A percentile compares a stretch with the other conserved stretches of the same genome.
Conservation (phyloP, 2,329 filamentous ascomycete genomes). For the Xylaria sp. region DNA sequence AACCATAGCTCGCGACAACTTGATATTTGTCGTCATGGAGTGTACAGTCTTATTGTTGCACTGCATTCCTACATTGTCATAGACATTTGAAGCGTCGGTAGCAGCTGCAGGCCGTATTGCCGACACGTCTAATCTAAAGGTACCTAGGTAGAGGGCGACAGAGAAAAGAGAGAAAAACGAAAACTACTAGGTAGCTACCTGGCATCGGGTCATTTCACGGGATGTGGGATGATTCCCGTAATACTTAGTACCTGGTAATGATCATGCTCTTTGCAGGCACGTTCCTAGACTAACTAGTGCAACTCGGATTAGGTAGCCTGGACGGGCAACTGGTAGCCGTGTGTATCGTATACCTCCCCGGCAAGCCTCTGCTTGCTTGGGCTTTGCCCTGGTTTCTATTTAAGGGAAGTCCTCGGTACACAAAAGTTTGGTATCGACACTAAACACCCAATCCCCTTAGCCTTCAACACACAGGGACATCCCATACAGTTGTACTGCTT, state of each 20-base stretch:
- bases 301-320: neutral
- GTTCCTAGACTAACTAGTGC: too few relatives aligned
- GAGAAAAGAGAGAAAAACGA: neutral
- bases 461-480: neutral
- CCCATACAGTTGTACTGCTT: neutral
- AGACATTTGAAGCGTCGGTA: neutral
- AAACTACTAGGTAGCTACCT: too few relatives aligned
- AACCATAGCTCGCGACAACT: constrained; percentile 22
- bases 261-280: too few relatives aligned
- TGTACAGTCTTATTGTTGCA: neutral
- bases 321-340: neutral
- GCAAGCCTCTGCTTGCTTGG: neutral
- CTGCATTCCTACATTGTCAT: neutral
- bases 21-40: neutral
- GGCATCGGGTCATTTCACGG: too few relatives aligned
- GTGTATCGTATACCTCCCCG: constrained; percentile 11
- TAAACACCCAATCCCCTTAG: neutral
- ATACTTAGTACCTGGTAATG: too few relatives aligned
- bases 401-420: constrained; percentile 22
- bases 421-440: neutral
- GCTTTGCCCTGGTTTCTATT: constrained; percentile 9
- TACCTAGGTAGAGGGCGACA: neutral
- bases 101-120: constrained; percentile 19
- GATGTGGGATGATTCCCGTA: too few relatives aligned
- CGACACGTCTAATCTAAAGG: constrained; percentile 2